Evolutionary conservation across 257 asterid species (phyloP), one percentile per base, ranked within the genome.

Genomic region (Gentiana dahurica): DNA sequence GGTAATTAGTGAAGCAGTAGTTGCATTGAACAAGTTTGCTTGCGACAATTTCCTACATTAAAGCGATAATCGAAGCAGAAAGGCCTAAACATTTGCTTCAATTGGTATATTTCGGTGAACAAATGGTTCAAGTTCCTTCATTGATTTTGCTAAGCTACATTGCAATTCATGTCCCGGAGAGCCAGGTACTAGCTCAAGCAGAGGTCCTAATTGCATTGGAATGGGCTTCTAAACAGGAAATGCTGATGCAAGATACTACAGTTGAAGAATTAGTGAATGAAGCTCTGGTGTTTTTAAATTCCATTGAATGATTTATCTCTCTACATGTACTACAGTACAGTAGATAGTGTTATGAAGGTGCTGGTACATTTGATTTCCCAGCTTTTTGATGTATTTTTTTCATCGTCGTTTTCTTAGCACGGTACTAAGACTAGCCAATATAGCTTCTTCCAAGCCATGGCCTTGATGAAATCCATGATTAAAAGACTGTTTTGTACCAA

Each of bases 281-380:
- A 65, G 91, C 75, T 75, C 94, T 2, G 81, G 88, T 65, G 71
- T 62, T 9, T 59, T 82, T 2, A 79, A 74, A 41, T 75, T 71
- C 68, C 70, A 69, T 52, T 84, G 71, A 77, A 24, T 24, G 24
- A 24, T 24, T 24, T 24, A 24, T 24, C 0, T 66, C 54, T 39
- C 5, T 53, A 38, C 36, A 3, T 8, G 34, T 53, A 32, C 24
- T 24, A 24, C 24, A 24, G 0, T 24, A 24, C 15, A 57, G 12
- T 57, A 3, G 41, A 51, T 39, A 51, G 33, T 32, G 3, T 43
- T 11, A 32, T 13, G 13, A 8, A 8, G 8, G 41, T 53, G 13
- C 6, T 10, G 3, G 11, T 5, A 0, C 34, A 12, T 5, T 5
- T 34, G 8, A 3, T 32, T 3, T 36, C 12, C n/a, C 12, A 0